phyloP scores from a whole-genome alignment of 1,284 basidiomycete species.

The Trichosporon faecale region DNA sequence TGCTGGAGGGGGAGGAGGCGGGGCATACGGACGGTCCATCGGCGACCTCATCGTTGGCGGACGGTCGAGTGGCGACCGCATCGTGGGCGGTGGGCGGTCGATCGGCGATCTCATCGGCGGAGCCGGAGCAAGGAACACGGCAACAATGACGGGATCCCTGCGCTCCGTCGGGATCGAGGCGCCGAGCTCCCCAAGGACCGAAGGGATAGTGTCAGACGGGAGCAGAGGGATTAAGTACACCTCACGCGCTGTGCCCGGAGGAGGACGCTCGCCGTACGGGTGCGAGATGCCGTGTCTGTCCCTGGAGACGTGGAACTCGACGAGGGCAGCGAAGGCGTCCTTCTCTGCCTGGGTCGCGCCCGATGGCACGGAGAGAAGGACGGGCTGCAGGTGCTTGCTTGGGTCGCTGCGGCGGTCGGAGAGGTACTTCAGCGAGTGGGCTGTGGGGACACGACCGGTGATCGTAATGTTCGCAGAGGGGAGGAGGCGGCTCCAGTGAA shows the following conservation, averaged over 20 bases:
- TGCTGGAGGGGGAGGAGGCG: not conserved
- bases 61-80: not conserved
- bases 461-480: slow-evolving; percentile 37
- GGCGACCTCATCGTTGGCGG: slow-evolving; percentile 5
- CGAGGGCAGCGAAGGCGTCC: slow-evolving; percentile 61
- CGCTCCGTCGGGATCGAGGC: slow-evolving; percentile 60
- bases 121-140: slow-evolving; percentile 75
- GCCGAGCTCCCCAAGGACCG: slow-evolving; percentile 54
- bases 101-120: slow-evolving; percentile 46
- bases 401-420: slow-evolving; percentile 69
- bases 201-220: slow-evolving; percentile 67
- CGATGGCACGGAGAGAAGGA: slow-evolving; percentile 62
- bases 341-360: slow-evolving; percentile 50
- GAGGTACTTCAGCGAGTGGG: slow-evolving; percentile 70
- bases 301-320: slow-evolving; percentile 68
- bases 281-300: slow-evolving; percentile 79
- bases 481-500: slow-evolving; percentile 33
- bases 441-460: slow-evolving; percentile 69
- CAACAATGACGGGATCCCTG: slow-evolving; percentile 66
- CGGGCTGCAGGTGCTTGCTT: slow-evolving; percentile 73
- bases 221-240: slow-evolving; percentile 80
- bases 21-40: slow-evolving; percentile 1
- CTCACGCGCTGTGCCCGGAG: slow-evolving; percentile 73
- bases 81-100: slow-evolving; percentile 11
- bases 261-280: slow-evolving; percentile 68